phyloP scores from a whole-genome alignment of 2,329 filamentous ascomycete species.

The Fusarium sororula region DNA sequence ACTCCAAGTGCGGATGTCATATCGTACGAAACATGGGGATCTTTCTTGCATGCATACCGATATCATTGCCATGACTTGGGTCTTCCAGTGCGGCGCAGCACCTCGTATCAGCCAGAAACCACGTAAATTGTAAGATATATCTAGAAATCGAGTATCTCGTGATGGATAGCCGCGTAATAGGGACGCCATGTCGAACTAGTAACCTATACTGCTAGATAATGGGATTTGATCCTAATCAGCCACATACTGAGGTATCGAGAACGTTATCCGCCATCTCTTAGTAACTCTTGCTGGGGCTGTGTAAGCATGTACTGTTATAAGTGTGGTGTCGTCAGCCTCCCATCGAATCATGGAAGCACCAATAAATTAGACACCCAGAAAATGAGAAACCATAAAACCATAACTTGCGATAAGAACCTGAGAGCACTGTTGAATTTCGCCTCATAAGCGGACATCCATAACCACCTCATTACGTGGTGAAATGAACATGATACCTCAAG shows the following conservation, averaged over 20 bases:
- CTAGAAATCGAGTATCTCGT: neutral
- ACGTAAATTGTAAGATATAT: neutral
- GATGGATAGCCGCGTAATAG: constrained; percentile 7
- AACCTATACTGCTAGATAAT: neutral
- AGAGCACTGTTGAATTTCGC: neutral
- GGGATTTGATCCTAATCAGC: neutral
- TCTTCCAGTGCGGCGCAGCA: constrained; percentile 19
- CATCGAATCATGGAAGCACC: neutral
- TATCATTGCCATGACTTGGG: neutral
- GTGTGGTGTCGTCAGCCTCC: neutral
- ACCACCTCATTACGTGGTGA: neutral
- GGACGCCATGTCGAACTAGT: neutral
- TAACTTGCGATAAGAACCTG: too few species aligned
- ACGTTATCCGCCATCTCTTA: neutral
- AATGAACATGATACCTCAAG: neutral
- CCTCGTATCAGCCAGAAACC: constrained; percentile 9
- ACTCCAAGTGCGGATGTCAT: neutral
- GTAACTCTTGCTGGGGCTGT: neutral
- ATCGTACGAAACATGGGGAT: neutral
- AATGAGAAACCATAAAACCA: neutral
- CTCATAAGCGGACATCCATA: neutral
- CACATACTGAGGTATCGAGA: neutral
- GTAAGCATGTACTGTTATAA: neutral
- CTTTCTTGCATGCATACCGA: neutral
- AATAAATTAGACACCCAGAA: neutral